Base-by-base conservation (phyloP, 2,329 filamentous ascomycete genomes). In the Talaromyces sp. region DNA sequence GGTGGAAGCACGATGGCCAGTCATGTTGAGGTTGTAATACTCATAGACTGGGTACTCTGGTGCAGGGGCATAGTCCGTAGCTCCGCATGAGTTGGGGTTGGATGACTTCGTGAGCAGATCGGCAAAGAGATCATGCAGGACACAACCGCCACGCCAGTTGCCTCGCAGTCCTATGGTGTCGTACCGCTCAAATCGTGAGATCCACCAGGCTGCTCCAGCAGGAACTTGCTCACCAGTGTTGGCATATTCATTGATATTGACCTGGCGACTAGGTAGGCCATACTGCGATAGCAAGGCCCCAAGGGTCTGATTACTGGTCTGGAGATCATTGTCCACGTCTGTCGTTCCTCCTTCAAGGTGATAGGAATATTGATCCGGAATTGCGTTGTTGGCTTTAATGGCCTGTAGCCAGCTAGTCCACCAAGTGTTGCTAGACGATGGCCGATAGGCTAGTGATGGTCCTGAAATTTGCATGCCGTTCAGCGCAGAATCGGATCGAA, bases 241-340 rank as follows among this genome's bases (percentile, higher is more conserved):
- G 4, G 69, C 78, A 61, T 81, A 81, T 61, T 81, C 79, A 60
- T 81, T 80, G 63, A 81, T 73, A 60, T 80, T 78, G 37, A 80
- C 68, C 0, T 69, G 69, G 2, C 67, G 65, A 0, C 67, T 59
- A 5, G 74, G 70, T 0, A 77, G 66, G 9, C 61, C 64, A 59
- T 75, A 64, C 7, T 59, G 56, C 8, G 59, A 53, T 1, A 71
- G 65, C 2, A 74, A 59, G 4, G 57, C 37, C 10, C 63, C 39
- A 1, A 74, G 65, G 5, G 64, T 63, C 3, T 59, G 62, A n/a
- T 69, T 65, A 5, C 64, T 63, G 9, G 60, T 67, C 43, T 69
- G 57, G 60, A 73, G 60, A 56, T 74, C 67, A 61, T 65, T 57
- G 61, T 62, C 63, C 19, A 61, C 62, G 19, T 65, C 59, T 21